phyloP scores from a whole-genome alignment of 108 stramenopile genomes.

The Fistulifera pelliculosa region DNA sequence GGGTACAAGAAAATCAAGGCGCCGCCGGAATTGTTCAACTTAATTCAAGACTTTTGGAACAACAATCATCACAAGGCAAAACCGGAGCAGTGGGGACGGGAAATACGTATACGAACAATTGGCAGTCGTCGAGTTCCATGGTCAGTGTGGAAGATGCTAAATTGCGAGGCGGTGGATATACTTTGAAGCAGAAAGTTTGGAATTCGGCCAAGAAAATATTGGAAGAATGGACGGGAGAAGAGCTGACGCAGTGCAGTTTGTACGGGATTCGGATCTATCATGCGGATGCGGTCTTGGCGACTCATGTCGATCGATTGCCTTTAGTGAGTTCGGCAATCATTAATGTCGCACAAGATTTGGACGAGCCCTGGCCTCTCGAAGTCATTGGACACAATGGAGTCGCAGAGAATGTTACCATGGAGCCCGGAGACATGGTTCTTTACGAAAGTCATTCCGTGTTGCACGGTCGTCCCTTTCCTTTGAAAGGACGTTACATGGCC shows the following conservation, averaged over 20 bases:
- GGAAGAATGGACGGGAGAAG: constrained; percentile 76
- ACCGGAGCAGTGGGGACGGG: constrained; percentile 45
- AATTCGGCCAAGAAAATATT: constrained; percentile 39
- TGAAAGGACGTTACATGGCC: constrained; percentile 68
- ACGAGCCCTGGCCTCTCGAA: constrained; percentile 83
- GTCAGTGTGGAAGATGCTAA: constrained; percentile 11
- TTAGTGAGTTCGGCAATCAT: constrained; percentile 78
- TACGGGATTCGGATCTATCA: constrained; percentile 85
- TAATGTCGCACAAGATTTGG: constrained; percentile 71
- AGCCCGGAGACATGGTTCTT: constrained; percentile 79
- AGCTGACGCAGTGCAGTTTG: constrained; percentile 49
- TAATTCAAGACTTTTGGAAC: constrained; percentile 41
- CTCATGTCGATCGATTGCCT: constrained; percentile 72
- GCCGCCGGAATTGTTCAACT: constrained; percentile 23
- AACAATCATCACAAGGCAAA: constrained; percentile 22
- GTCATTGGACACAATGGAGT: constrained; percentile 79
- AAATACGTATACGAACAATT: constrained; percentile 32
- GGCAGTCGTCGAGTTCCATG: constrained; percentile 27
- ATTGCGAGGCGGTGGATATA: constrained; percentile 31
- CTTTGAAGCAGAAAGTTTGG: constrained; percentile 47
- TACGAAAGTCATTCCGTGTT: constrained; percentile 83
- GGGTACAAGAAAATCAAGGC: constrained; percentile 45
- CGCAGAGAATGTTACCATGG: constrained; percentile 87
- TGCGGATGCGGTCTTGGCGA: constrained; percentile 56
- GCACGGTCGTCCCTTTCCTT: constrained; percentile 85